A percentile compares a stretch with the other conserved stretches of the same genome.
These are phyloP conservation scores for Dimargaris xerosporica DNA, from an alignment of 192 early-diverging fungal genomes.

Conservation along the genomic window DNA sequence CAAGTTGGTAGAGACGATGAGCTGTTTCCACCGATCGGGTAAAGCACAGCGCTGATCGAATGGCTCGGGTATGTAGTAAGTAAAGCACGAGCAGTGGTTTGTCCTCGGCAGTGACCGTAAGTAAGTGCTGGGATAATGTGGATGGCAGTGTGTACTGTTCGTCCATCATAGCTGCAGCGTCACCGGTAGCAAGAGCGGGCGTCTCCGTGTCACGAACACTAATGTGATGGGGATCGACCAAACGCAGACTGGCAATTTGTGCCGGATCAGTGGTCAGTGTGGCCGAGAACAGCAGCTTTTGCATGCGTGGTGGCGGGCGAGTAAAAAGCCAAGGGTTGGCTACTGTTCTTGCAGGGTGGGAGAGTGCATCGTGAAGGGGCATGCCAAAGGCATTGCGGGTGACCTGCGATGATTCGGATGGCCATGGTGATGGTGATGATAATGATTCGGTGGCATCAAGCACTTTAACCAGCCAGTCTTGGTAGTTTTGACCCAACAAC, in stretches of 20 bases:
- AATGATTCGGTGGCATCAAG: conserved; percentile 35
- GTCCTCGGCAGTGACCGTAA: not conserved
- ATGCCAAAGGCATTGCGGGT: not conserved
- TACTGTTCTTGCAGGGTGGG: not conserved
- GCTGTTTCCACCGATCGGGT: conserved; percentile 84
- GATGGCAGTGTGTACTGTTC: not conserved
- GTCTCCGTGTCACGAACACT: conserved; percentile 29
- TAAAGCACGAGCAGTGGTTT: conserved; percentile 68
- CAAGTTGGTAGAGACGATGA: conserved; percentile 57
- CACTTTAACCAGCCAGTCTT: conserved; percentile 77
- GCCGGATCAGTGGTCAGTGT: conserved; percentile 87
- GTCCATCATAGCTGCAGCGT: conserved; percentile 21
- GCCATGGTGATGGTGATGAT: not conserved
- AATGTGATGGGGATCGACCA: conserved; percentile 73
- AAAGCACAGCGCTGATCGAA: conserved; percentile 62
- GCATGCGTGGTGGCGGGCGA: conserved; percentile 27
- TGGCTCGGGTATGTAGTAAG: conserved; percentile 44
- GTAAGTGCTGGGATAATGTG: not conserved
- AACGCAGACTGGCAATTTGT: conserved; percentile 71
- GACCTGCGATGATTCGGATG: not conserved
- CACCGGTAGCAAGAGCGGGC: conserved; percentile 14
- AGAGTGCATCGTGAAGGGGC: not conserved
- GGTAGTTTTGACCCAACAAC: conserved; percentile 76
- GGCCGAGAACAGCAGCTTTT: conserved; percentile 92
- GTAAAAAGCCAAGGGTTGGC: not conserved